These are phyloP conservation scores for Huntiella bhutanensis DNA, from an alignment of 2,329 filamentous ascomycete genomes.

Conservation along the genomic window DNA sequence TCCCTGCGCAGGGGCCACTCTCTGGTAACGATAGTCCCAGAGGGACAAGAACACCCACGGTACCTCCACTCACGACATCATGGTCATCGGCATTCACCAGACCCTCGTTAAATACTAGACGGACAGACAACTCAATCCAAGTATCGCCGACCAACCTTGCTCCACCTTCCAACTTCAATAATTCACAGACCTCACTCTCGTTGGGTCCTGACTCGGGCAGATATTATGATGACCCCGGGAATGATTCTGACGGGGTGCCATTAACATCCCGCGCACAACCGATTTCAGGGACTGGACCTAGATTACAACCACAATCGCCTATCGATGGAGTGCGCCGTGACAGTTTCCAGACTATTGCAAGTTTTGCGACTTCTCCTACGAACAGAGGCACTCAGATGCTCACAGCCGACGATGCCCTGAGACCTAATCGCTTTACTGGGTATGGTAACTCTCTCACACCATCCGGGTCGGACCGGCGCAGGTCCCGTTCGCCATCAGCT, in stretches of 20 bases:
- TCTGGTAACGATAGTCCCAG: conserved; percentile 6
- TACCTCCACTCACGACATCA: conserved; percentile 14
- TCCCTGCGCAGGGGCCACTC: background rate
- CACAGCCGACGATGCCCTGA: conserved; percentile 9
- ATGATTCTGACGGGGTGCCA: conserved; percentile 22
- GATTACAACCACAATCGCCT: conserved; percentile 22
- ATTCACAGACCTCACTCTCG: conserved; percentile 15
- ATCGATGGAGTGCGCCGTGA: conserved; percentile 26
- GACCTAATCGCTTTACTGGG: conserved; percentile 15
- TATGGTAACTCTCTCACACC: conserved; percentile 39
- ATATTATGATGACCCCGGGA: conserved; percentile 8
- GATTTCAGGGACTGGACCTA: conserved; percentile 24
- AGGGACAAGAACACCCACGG: conserved; percentile 24
- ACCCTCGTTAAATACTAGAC: background rate
- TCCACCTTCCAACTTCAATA: conserved; percentile 31
- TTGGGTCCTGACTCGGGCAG: conserved; percentile 12
- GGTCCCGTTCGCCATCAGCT: conserved; percentile 44
- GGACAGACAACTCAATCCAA: conserved; percentile 16
- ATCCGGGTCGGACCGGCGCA: conserved; percentile 24
- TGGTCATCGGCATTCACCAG: background rate
- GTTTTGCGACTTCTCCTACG: conserved; percentile 34
- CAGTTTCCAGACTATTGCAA: conserved; percentile 38
- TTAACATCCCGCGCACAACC: conserved; percentile 36
- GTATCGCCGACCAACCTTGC: conserved; percentile 33
- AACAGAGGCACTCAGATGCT: conserved; percentile 7